Conservation (phyloP, 2,329 filamentous ascomycete genomes). For the Aspergillus sp. region DNA sequence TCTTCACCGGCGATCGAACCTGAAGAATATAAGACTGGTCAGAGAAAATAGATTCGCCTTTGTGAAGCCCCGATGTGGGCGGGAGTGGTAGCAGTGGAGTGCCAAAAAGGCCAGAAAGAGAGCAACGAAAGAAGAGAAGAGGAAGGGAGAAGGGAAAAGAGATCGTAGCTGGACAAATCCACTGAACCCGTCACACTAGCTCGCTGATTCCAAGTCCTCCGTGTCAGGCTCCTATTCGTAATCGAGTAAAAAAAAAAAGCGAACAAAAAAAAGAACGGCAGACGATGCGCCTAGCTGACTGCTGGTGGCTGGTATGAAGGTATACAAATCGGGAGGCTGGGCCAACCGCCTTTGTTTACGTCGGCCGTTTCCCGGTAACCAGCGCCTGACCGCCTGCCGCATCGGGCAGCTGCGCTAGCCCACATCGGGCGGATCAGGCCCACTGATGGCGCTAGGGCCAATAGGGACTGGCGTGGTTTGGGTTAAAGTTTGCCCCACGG, state of each 20-base stretch:
- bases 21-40: too few species aligned
- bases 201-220: background rate
- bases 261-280: background rate
- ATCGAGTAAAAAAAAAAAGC: background rate
- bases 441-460: slow-evolving; percentile 4
- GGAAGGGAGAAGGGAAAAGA: slow-evolving; percentile 17
- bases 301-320: slow-evolving; percentile 32
- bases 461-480: slow-evolving; percentile 1
- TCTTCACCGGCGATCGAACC: too few species aligned
- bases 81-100: too few species aligned
- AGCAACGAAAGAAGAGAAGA: slow-evolving; percentile 25
- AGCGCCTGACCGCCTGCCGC: slow-evolving; percentile 22
- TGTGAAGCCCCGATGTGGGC: too few species aligned
- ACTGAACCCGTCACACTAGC: slow-evolving; percentile 17
- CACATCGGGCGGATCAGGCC: slow-evolving; percentile 4
- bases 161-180: slow-evolving; percentile 32
- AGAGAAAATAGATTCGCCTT: too few species aligned
- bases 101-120: slow-evolving; percentile 14
- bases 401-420: slow-evolving; percentile 4
- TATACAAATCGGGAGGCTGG: slow-evolving; percentile 33
- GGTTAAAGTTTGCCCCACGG: slow-evolving; percentile 3
- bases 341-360: slow-evolving; percentile 40
- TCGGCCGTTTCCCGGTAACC: slow-evolving; percentile 31
- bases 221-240: background rate
- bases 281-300: background rate